Evolutionary conservation across 1,284 basidiomycete genomes (phyloP).

Genomic region (Butyriboletus appendiculatus): DNA sequence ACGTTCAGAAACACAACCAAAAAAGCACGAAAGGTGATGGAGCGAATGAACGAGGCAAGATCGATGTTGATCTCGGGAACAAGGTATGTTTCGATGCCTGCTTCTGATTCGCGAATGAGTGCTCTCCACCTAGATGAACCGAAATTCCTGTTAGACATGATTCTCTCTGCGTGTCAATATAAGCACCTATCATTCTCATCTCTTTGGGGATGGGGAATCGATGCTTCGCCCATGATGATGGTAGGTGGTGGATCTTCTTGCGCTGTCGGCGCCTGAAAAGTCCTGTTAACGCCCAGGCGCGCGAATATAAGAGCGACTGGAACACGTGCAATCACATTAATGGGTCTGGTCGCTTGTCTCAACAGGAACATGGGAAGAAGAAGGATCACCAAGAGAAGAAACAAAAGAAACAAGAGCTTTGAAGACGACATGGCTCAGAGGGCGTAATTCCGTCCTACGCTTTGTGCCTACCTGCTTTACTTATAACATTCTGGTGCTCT

Average conservation of each 20-base stretch:
- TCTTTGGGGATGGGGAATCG: slow-evolving; percentile 34
- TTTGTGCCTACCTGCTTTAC: slow-evolving; percentile 4
- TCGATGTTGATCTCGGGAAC: slow-evolving; percentile 17
- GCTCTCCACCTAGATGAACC: slow-evolving; percentile 19
- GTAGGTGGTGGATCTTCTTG: slow-evolving; percentile 13
- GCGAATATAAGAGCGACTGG: not conserved
- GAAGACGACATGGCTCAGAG: slow-evolving; percentile 12
- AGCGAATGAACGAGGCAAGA: slow-evolving; percentile 44
- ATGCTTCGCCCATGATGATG: slow-evolving; percentile 43
- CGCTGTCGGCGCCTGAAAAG: slow-evolving; percentile 7
- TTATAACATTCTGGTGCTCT: slow-evolving; percentile 9
- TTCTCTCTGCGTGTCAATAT: not conserved
- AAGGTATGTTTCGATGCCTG: slow-evolving; percentile 22
- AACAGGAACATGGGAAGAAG: not conserved
- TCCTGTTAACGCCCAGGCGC: slow-evolving; percentile 11
- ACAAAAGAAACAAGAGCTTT: slow-evolving; percentile 19
- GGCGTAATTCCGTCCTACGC: not conserved
- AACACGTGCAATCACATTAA: slow-evolving; percentile 21
- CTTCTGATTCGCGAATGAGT: slow-evolving; percentile 34
- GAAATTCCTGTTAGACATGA: slow-evolving; percentile 24
- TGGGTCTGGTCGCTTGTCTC: not conserved
- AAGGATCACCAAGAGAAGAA: slow-evolving; percentile 13
- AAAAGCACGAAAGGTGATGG: slow-evolving; percentile 44
- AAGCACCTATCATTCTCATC: slow-evolving; percentile 33
- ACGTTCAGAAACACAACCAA: slow-evolving; percentile 42